phyloP scores from a whole-genome alignment of 768 basidiomycete species.

The Gymnopilus dilepis region DNA sequence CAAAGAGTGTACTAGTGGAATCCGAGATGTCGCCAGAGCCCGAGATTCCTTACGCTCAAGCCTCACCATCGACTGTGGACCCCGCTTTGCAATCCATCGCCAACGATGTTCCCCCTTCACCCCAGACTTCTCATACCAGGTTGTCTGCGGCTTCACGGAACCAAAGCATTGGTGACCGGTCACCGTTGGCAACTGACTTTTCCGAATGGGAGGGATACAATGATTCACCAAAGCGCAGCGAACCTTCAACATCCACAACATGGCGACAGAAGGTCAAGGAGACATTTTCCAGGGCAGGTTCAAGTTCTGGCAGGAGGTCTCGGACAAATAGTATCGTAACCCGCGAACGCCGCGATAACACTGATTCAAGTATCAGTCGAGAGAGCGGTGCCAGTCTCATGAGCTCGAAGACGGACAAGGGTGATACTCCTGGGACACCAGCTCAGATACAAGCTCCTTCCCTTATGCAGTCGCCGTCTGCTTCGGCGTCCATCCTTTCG shows the following conservation, averaged over 20 bases:
- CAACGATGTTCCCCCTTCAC: conserved; percentile 54
- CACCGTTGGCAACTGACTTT: conserved; percentile 55
- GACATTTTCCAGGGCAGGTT: conserved; percentile 68
- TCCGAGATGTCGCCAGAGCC: conserved; percentile 62
- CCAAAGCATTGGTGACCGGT: conserved; percentile 56
- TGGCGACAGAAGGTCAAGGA: conserved; percentile 77
- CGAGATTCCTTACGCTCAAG: conserved; percentile 16
- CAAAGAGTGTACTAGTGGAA: conserved; percentile 68
- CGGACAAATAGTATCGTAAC: conserved; percentile 77
- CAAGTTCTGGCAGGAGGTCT: conserved; percentile 74
- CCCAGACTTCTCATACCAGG: conserved; percentile 61
- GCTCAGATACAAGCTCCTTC: conserved; percentile 47
- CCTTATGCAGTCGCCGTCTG: conserved; percentile 64
- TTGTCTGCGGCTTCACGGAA: conserved; percentile 67
- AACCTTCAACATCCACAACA: conserved; percentile 56
- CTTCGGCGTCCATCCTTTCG: conserved; percentile 74
- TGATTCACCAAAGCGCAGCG: conserved; percentile 63
- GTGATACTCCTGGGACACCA: conserved; percentile 42
- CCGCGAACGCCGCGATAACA: conserved; percentile 69
- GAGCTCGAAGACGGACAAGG: conserved; percentile 64
- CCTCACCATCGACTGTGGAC: conserved; percentile 31
- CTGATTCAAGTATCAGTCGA: conserved; percentile 74
- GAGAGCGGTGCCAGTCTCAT: conserved; percentile 78
- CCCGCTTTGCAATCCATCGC: conserved; percentile 49
- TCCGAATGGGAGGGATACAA: conserved; percentile 54